Base-by-base conservation (phyloP, 352 stramenopile genomes). In the Phytophthora cryptogea region DNA sequence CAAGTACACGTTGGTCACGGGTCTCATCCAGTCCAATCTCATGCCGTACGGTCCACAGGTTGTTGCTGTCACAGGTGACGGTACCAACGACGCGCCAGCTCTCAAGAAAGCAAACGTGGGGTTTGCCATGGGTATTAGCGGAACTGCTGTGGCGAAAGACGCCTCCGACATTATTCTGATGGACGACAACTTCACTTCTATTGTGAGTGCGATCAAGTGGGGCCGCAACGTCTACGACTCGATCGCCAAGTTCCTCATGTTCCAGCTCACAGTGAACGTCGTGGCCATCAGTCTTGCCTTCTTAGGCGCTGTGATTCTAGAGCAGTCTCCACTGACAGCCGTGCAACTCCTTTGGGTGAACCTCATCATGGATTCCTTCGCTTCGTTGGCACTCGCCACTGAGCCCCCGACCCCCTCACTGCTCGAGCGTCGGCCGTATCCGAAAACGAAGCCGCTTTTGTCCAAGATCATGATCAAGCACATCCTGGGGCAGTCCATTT, bases 291-390 rank as follows among this genome's bases (percentile, higher is more conserved):
- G 74, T 23, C 76, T 98, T 20, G 95, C 94, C 3, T 97, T 98
- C 58, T 41, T 98, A 17, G 89, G 89, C 5, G 91, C 94, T 14
- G 68, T 90, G 6, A 77, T 88, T 16, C 50, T 90, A 0, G 76
- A 90, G 52, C 75, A 89, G 52, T 91, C 84, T n/a, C 95, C 96
- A 2, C 76, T 99, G 11, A 97, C 90, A 37, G 93, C 96, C 7
- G 90, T 99, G 6, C 97, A 98, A 72, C 91, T 99, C 81, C 77
- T 99, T 0, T 99, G 96, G 96, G 94, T 99, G 41, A 99, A 99
- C 66, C 77, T 99, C 14, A 98, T 99, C 69, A 99, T 99, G 96
- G 97, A 99, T 68, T 98, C 95, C 6, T 97, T 99, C 63, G 96
- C 95, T 16, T 97, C 96, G 10, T 66, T 99, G 16, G 95, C 96